Conservation (phyloP, 139 green algal genomes). For the Zygnema circumcarinatum region DNA sequence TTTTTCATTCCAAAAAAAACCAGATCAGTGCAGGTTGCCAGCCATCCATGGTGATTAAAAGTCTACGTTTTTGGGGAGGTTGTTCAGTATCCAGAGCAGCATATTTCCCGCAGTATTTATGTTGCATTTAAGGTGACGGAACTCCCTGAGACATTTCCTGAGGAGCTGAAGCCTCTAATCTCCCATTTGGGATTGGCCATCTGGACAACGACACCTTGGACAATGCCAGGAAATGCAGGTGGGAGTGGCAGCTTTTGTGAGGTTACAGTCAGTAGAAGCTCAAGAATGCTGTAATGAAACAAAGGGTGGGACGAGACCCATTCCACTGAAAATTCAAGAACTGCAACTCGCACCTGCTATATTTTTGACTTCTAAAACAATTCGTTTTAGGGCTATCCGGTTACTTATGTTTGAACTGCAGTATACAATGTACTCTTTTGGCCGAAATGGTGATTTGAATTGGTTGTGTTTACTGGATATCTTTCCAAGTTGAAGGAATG, state of each 20-base stretch:
- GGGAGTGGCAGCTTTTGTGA: conserved; percentile 12
- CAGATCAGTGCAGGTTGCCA: too few relatives aligned
- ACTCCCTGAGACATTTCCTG: conserved; percentile 18
- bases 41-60: too few relatives aligned
- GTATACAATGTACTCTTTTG: too few relatives aligned
- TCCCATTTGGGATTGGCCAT: conserved; percentile 76
- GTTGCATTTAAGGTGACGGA: conserved; percentile 74
- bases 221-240: conserved; percentile 93
- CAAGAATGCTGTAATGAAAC: conserved; percentile 2
- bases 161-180: conserved; percentile 23
- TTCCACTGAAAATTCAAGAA: conserved; percentile 8
- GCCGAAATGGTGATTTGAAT: too few relatives aligned
- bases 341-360: neutral
- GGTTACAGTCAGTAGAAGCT: neutral
- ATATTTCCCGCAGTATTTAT: conserved; percentile 88
- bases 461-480: too few relatives aligned
- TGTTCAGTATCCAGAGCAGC: conserved; percentile 89
- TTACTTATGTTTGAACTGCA: too few relatives aligned
- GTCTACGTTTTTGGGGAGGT: neutral
- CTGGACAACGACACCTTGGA: conserved; percentile 99
- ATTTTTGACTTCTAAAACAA: too few relatives aligned
- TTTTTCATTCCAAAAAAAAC: too few relatives aligned
- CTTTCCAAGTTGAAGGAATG: too few relatives aligned
- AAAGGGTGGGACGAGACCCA: neutral
- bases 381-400: too few relatives aligned